Evolutionary conservation across 2,329 filamentous ascomycete species (phyloP), one percentile per base, ranked within the genome.

Genomic region (Colletotrichum gigasporum): DNA sequence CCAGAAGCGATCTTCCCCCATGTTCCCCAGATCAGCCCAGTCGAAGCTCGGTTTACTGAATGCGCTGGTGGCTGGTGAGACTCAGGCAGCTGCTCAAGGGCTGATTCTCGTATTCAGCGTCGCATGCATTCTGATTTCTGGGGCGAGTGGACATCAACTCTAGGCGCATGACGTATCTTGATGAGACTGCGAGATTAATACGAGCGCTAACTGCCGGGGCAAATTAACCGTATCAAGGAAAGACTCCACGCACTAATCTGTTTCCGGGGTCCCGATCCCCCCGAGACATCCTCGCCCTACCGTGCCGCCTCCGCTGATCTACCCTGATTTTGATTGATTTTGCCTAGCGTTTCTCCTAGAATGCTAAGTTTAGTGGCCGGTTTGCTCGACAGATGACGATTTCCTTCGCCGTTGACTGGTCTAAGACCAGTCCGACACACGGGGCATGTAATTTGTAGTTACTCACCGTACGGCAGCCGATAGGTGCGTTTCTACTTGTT

Each of bases 71-170:
- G 35, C 28, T 48, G 6, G 35, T 32, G 39, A 60, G 26, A 51
- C 47, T 32, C 8, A n/a, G 22, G 26, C 24, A 48, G 37, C 26
- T n/a, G 8, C 30, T 18, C 28, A 8, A 26, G 30, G 30, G 39
- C 47, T 42, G 20, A 24, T 24, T 35, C 61, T 64, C 61, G 61
- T 64, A 64, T 64, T 60, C 41, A 64, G 26, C 39, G 61, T 64
- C 54, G 61, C 55, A 59, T 60, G 37, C 18, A 30, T 26, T 48
- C 32, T 20, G 18, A 45, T 53, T 59, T 64, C 47, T 64, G 47
- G 60, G 54, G 45, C 60, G 11, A n/a, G 32, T 59, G 54, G 45
- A 48, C 45, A 52, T 48, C n/a, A 20, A 42, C 32, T 34, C 22
- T 9, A 53, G 56, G 47, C 32, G n/a, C 47, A 64, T 64, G 55